Base-by-base conservation (phyloP, 805 yeast genomes). In the Alloascoidea hylecoeti region DNA sequence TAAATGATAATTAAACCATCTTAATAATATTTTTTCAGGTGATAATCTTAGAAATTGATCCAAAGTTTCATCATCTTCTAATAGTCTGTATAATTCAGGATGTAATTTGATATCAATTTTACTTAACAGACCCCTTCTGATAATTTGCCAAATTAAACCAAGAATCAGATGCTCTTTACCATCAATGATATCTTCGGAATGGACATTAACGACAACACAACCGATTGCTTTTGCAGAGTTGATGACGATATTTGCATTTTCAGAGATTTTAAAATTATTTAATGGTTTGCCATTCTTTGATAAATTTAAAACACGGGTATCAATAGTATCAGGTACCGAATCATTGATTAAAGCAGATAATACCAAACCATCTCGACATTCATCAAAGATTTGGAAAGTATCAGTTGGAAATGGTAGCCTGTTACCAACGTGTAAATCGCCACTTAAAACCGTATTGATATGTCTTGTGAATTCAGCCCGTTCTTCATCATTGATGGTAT, bases 191-290 rank as follows among this genome's bases (percentile, higher is more conserved):
- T 89, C 97, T 57, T 92, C 97, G 9, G 97, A 82, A 50, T 89
- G 97, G 37, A 92, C 97, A 54, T 92, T 92, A 38, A 92, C 97
- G 37, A 92, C 97, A 41, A 92, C 82, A 68, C 96, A 89, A 15
- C 98, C 98, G 61, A 92, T 92, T 38, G 97, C 98, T 63, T 92
- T 92, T 18, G 98, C 98, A 2, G 98, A 92, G 60, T 92, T 92
- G 61, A 92, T 84, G 30, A 92, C 97, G 47, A 92, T 88, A 61
- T 92, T 92, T 39, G 97, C 96, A 60, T 92, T 92, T 63, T 92
- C 98, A 46, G 82, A 73, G 77, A 94, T 89, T 46, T 88, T 92
- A 68, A 92, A 92, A 54, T 85, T 84, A 66, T 92, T 92, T 56
- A 92, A 70, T 14, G 71, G 60, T 60, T 84, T 88, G 42, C 80